Evolutionary conservation across 2,329 filamentous ascomycete species (phyloP).

Genomic region (Geosmithia flava): DNA sequence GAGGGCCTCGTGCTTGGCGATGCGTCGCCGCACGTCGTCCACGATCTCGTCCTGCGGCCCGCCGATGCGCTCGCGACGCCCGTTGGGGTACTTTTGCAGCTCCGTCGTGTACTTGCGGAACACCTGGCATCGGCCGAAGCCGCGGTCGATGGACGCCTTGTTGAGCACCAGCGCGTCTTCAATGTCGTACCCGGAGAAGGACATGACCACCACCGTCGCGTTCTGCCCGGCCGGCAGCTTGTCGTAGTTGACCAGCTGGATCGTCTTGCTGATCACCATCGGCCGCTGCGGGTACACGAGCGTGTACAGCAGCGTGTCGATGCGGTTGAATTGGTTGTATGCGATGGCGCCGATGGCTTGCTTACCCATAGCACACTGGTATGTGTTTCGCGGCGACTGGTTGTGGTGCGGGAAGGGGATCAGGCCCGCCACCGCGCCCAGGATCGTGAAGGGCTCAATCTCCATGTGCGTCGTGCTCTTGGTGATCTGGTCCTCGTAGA

Average conservation of each 20-base stretch:
- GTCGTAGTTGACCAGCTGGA: constrained; percentile 93
- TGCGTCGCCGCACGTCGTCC: constrained; percentile 18
- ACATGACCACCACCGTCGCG: constrained; percentile 97
- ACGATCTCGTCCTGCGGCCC: constrained; percentile 29
- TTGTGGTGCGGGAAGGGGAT: constrained; percentile 99
- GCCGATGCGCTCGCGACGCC: constrained; percentile 55
- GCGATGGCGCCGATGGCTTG: constrained; percentile 98
- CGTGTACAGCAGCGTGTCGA: constrained; percentile 90
- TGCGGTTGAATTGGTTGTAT: constrained; percentile 94
- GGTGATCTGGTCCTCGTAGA: constrained; percentile 77
- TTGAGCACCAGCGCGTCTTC: constrained; percentile 96
- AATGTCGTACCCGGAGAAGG: constrained; percentile 97
- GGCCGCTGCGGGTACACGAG: constrained; percentile 97
- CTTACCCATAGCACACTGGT: constrained; percentile 99
- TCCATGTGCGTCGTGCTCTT: constrained; percentile 84
- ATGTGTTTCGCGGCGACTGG: constrained; percentile 95
- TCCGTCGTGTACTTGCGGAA: constrained; percentile 87
- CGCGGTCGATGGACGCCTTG: constrained; percentile 88
- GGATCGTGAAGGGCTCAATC: constrained; percentile 94
- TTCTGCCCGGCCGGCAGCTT: constrained; percentile 95
- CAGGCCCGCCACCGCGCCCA: constrained; percentile 88
- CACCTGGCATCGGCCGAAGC: constrained; percentile 95
- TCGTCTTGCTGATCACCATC: constrained; percentile 95
- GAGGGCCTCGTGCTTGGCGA: constrained; percentile 59
- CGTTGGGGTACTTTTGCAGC: constrained; percentile 81